Conservation (phyloP, 805 yeast genomes). For the Lachancea sp. region DNA sequence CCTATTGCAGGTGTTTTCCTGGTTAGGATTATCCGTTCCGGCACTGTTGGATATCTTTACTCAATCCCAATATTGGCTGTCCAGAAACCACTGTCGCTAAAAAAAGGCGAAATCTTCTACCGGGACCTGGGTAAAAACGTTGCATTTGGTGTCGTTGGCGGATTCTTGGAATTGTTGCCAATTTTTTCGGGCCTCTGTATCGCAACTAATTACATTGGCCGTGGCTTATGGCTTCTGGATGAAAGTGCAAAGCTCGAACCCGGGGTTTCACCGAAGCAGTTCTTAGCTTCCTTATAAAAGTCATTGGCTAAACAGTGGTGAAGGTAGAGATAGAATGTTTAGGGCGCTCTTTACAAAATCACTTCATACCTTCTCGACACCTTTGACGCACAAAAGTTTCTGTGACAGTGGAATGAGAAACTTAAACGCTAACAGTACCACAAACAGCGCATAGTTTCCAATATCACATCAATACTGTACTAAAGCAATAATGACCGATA, state of each 20-base stretch:
- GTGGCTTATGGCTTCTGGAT: constrained; percentile 22
- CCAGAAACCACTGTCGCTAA: constrained; percentile 1
- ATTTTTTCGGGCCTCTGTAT: constrained; percentile 23
- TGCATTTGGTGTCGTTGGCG: constrained; percentile 27
- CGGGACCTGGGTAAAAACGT: constrained; percentile 20
- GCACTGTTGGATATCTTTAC: constrained; percentile 23
- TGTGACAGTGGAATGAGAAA: neutral
- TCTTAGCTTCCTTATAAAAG: neutral
- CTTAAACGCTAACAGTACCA: neutral
- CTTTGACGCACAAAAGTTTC: neutral
- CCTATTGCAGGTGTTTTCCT: constrained; percentile 32
- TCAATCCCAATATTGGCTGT: neutral
- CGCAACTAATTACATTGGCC: constrained; percentile 22
- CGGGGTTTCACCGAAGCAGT: neutral
- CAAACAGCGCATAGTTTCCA: neutral
- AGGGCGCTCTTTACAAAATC: neutral
- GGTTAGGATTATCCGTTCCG: constrained; percentile 21
- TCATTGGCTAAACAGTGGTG: neutral
- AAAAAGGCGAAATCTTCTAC: constrained; percentile 5
- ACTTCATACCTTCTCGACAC: neutral
- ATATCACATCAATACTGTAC: neutral
- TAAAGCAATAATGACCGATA: neutral
- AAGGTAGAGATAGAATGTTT: neutral
- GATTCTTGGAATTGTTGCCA: constrained; percentile 26
- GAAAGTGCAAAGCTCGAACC: neutral